Base-by-base conservation (phyloP, 1,139 yeast genomes). In the Candida pseudoviswanathii region DNA sequence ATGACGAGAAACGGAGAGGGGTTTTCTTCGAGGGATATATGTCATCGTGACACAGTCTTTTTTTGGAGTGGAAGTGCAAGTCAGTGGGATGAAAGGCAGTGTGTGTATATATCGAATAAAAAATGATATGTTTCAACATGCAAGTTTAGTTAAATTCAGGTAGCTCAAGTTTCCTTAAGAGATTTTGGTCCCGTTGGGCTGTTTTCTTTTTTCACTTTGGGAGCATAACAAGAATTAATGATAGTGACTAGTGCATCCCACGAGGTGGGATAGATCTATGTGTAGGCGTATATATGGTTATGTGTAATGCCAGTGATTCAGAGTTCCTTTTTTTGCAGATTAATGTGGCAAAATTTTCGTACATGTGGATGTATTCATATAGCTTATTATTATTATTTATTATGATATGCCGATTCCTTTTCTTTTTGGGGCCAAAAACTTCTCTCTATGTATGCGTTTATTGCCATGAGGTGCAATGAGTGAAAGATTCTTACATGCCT, bases 391-490 rank as follows among this genome's bases (percentile, higher is more conserved):
- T 33, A n/a, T 7, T 11, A 33, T 24, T 37, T 47, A 44, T 40
- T 47, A 44, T 50, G 52, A 47, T 50, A 50, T 50, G 50, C 52
- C 37, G 45, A 38, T 41, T 32, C 31, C 29, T 34, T 40, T 34
- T 34, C 16, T 16, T 16, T 16, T 16, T 16, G 16, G 16, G 16
- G 16, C 16, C 16, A 16, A 16, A 16, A 16, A 16, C 16, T 16
- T 16, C 16, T 16, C 16, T 16, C 16, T 16, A 16, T 16, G 16
- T 16, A 16, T 16, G 16, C 16, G 16, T 16, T 16, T 16, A 16
- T 16, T 16, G 16, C 16, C 16, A 16, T 16, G 16, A 16, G 16
- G 16, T 16, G 16, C 16, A 16, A 16, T 16, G 16, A 16, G 16
- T 16, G 21, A 8, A 30, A 29, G 29, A 38, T 38, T 11, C 10